These are phyloP conservation scores for Glycyrrhiza uralensis DNA, from an alignment of 306 rosid genomes.

Conservation along the genomic window DNA sequence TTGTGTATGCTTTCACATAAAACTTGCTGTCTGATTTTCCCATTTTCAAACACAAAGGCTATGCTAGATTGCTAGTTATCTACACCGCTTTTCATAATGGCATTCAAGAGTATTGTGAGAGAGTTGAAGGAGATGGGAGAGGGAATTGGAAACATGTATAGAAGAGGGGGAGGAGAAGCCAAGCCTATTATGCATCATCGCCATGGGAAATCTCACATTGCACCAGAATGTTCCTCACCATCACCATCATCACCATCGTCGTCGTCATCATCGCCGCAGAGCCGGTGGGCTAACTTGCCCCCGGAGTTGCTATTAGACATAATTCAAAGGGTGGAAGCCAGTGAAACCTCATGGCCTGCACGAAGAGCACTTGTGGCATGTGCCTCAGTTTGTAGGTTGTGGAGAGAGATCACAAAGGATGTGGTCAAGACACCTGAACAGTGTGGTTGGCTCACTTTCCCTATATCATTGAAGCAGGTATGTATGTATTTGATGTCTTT, in stretches of 20 bases:
- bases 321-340: conserved; percentile 79
- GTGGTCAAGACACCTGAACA: conserved; percentile 82
- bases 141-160: conserved; percentile 48
- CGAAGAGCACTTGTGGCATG: conserved; percentile 77
- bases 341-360: conserved; percentile 79
- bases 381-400: conserved; percentile 80
- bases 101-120: conserved; percentile 48
- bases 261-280: conserved; percentile 25
- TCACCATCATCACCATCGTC: not conserved
- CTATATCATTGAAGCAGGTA: conserved; percentile 92
- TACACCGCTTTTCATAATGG: conserved; percentile 41
- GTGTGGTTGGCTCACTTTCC: conserved; percentile 78
- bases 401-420: conserved; percentile 74
- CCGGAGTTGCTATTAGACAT: conserved; percentile 82
- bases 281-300: conserved; percentile 78
- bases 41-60: not conserved
- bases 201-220: conserved; percentile 71
- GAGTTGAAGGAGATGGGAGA: conserved; percentile 62
- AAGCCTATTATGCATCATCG: conserved; percentile 45
- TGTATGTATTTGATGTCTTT: not conserved
- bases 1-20: not conserved
- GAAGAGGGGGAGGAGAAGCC: conserved; percentile 47
- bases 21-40: not conserved
- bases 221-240: conserved; percentile 57
- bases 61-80: conserved; percentile 21